These are phyloP conservation scores for Porodaedalea pini DNA, from an alignment of 1,284 basidiomycete genomes.

Conservation along the genomic window DNA sequence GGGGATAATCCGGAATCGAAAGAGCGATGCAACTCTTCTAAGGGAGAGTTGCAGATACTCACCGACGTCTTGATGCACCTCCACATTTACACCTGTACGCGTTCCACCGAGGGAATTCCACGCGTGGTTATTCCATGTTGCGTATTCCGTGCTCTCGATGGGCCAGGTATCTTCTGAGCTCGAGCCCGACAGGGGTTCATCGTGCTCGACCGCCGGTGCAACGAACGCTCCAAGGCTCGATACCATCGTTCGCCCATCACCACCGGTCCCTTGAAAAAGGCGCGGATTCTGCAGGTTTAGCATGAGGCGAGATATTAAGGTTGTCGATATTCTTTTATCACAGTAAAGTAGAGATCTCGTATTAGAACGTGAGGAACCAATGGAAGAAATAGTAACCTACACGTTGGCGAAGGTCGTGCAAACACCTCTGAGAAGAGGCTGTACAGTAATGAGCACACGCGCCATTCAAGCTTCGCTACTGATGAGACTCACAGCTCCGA, in stretches of 20 bases:
- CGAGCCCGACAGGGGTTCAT: too few relatives aligned
- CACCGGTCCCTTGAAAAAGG: neutral
- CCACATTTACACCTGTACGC: too few relatives aligned
- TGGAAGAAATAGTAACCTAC: neutral
- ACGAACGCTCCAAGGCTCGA: neutral
- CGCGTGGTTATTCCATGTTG: too few relatives aligned
- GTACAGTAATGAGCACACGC: neutral
- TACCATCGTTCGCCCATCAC: neutral
- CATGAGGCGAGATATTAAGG: constrained; percentile 18
- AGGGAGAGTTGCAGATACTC: too few relatives aligned
- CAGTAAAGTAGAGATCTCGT: neutral
- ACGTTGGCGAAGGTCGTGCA: neutral
- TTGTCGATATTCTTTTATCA: constrained; percentile 10
- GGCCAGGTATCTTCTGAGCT: too few relatives aligned
- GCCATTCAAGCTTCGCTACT: neutral
- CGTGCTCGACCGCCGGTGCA: neutral
- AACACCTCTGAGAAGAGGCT: neutral
- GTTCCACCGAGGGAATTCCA: too few relatives aligned
- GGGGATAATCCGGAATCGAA: too few relatives aligned
- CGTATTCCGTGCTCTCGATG: too few relatives aligned
- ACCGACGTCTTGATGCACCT: too few relatives aligned
- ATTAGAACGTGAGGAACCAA: neutral
- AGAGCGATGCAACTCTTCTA: too few relatives aligned
- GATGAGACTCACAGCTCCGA: neutral
- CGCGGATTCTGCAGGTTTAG: constrained; percentile 17